Evolutionary conservation across 179 eudicot genomes (phyloP).

Genomic region (Beta corolliflora): DNA sequence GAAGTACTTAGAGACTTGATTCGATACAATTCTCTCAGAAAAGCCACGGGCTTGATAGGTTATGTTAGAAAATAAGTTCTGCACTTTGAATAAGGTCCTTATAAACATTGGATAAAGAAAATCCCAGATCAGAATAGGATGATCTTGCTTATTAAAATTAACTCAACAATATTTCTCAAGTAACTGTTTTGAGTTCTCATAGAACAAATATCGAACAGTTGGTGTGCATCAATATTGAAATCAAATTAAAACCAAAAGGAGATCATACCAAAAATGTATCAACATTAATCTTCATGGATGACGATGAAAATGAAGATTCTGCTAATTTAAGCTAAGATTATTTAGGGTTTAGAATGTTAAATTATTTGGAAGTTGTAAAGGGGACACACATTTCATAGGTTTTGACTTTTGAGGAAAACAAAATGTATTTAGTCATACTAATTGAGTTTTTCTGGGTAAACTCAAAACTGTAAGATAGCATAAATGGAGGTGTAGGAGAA

Average conservation of each 20-base stretch:
- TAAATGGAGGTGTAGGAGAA: not conserved
- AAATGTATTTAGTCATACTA: not conserved
- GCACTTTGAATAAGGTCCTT: constrained; percentile 19
- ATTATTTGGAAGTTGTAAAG: not conserved
- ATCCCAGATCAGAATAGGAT: no score
- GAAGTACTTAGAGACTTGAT: constrained; percentile 64
- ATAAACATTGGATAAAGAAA: constrained; percentile 22
- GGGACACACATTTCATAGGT: not conserved
- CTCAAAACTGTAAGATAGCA: not conserved
- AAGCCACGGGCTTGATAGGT: constrained; percentile 41
- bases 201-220: constrained; percentile 52
- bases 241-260: not conserved
- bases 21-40: constrained; percentile 35
- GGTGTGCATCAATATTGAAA: constrained; percentile 33
- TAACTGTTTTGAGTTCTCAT: constrained; percentile 1
- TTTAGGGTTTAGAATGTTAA: not conserved
- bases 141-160: not conserved
- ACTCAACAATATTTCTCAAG: not conserved
- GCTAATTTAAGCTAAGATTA: not conserved
- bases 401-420: not conserved
- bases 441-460: not conserved
- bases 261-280: not conserved
- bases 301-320: not conserved
- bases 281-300: not conserved
- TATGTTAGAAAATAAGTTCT: constrained; percentile 23